A percentile compares a stretch with the other conserved stretches of the same genome.
phyloP scores from a whole-genome alignment of 108 stramenopile species.

The Fistulifera pelliculosa region DNA sequence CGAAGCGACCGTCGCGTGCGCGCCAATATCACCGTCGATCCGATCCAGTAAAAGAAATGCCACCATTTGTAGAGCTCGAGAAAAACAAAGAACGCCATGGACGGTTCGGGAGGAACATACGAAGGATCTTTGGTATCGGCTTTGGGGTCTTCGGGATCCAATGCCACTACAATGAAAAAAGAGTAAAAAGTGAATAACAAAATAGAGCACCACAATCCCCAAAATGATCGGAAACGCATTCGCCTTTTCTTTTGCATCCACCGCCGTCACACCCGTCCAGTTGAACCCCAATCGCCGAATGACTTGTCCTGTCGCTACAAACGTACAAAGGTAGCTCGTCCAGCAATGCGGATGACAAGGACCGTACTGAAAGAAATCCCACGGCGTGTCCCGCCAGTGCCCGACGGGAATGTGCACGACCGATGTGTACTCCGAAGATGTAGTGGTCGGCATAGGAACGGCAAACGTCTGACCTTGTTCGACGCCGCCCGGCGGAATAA shows the following conservation, averaged over 20 bases:
- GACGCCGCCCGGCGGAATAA: conserved; percentile 45
- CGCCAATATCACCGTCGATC: not conserved
- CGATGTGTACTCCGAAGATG: not conserved
- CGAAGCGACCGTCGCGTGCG: not conserved
- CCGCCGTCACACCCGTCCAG: conserved; percentile 3
- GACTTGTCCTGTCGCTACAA: conserved; percentile 10
- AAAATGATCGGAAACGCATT: conserved; percentile 5
- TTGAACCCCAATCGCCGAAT: conserved; percentile 6
- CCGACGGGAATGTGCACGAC: conserved; percentile 8
- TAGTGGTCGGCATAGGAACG: conserved; percentile 15
- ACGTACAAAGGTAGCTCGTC: conserved; percentile 3
- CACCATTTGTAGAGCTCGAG: not conserved
- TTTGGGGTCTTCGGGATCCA: not conserved
- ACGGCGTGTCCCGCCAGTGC: conserved; percentile 7
- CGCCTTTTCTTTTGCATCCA: not conserved
- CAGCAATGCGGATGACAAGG: conserved; percentile 11
- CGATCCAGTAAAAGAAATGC: not conserved
- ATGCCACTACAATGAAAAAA: not conserved
- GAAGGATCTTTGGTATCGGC: not conserved
- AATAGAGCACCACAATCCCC: not conserved
- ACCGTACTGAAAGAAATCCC: conserved; percentile 5
- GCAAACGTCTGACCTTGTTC: conserved; percentile 40
- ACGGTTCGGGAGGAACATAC: not conserved
- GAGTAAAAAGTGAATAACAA: not conserved
- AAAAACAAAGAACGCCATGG: not conserved